Percentiles rank a stretch among this genome's conserved stretches.
These are phyloP conservation scores for Plasmodium vivax DNA, from an alignment of 169 alveolate species.

Conservation along the genomic window DNA sequence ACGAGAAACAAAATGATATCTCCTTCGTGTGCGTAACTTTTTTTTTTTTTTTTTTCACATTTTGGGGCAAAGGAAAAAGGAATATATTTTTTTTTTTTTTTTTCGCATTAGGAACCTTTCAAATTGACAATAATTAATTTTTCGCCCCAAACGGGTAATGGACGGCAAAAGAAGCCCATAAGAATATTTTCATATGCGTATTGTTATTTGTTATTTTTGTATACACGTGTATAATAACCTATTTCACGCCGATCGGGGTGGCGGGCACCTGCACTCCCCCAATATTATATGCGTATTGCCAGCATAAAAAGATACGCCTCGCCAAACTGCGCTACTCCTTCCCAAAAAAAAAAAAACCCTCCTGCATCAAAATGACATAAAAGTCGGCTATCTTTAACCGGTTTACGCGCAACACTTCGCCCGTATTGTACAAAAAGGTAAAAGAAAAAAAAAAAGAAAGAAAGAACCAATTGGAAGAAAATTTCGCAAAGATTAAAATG, in stretches of 20 bases:
- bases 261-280: neutral
- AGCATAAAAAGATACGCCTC: neutral
- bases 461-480: neutral
- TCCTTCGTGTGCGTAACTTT: conserved; percentile 7
- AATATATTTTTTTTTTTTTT: neutral
- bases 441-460: neutral
- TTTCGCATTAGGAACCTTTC: neutral
- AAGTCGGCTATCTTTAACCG: neutral
- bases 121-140: neutral
- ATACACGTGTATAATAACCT: neutral
- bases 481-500: neutral
- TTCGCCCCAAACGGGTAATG: neutral
- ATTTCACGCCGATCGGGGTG: neutral
- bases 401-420: neutral
- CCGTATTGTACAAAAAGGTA: neutral
- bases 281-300: neutral
- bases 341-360: neutral
- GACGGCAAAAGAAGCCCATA: neutral
- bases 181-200: neutral
- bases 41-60: conserved; percentile 21
- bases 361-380: neutral
- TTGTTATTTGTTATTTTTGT: too few species aligned
- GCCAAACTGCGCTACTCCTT: neutral
- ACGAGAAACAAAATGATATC: neutral
- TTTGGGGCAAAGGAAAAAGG: neutral